Percentiles rank a stretch among this genome's conserved stretches.
phyloP scores from a whole-genome alignment of 23 red algal genomes.

The Gracilaria gracilis region DNA sequence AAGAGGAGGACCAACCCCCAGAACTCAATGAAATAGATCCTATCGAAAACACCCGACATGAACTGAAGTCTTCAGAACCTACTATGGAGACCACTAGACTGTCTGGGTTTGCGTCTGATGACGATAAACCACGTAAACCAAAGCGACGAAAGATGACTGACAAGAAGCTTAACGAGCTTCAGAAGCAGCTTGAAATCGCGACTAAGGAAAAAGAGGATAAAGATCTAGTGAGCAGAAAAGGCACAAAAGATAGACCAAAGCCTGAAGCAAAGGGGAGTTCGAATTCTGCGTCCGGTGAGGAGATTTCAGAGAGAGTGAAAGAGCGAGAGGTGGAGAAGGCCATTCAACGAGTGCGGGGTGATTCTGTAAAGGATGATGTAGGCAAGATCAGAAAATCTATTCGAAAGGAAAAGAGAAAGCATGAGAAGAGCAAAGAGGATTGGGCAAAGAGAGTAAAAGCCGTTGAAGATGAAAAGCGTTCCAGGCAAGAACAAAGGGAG shows the following conservation, averaged over 20 bases:
- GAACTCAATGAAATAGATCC: background rate
- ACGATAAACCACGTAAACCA: constrained; percentile 16
- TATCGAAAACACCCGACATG: background rate
- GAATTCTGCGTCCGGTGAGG: background rate
- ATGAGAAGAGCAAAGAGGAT: constrained; percentile 68
- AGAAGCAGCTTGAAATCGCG: constrained; percentile 45
- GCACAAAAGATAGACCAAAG: background rate
- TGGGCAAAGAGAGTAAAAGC: constrained; percentile 64
- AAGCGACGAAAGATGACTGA: constrained; percentile 51
- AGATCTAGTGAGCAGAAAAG: background rate
- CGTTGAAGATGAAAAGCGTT: constrained; percentile 52
- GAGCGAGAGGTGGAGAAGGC: constrained; percentile 69
- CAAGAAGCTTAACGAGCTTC: constrained; percentile 40
- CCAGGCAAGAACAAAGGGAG: constrained; percentile 46
- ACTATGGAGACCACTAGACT: constrained; percentile 60
- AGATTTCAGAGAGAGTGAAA: constrained; percentile 12
- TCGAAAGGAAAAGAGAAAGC: constrained; percentile 48
- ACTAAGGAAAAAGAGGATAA: constrained; percentile 53
- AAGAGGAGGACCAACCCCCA: background rate
- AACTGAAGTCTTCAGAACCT: constrained; percentile 6
- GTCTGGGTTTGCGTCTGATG: constrained; percentile 44
- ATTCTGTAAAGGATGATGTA: constrained; percentile 64
- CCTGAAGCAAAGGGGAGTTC: background rate
- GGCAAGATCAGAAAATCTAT: constrained; percentile 66
- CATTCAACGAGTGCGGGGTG: constrained; percentile 32